Conservation (phyloP, 306 rosid species). For the Senna siamea region DNA sequence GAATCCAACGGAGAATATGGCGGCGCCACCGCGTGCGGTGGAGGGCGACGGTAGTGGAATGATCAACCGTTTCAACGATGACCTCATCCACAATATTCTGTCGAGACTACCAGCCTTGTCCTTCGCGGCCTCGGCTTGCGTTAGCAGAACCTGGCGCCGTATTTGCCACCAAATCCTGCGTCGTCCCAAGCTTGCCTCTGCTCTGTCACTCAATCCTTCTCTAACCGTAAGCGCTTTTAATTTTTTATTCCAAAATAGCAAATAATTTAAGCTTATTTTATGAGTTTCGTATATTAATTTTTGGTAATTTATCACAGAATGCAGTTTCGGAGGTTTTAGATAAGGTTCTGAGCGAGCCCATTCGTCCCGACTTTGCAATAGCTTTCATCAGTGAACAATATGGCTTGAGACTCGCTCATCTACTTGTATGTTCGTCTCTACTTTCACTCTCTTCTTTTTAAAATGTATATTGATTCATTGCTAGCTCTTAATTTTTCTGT, state of each 20-base stretch:
- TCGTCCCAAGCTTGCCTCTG: conserved; percentile 49
- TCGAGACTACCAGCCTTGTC: conserved; percentile 45
- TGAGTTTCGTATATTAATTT: too few relatives aligned
- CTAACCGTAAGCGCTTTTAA: not conserved
- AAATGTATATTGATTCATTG: too few relatives aligned
- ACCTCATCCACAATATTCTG: conserved; percentile 44
- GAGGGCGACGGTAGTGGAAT: not conserved
- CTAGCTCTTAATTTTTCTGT: not conserved
- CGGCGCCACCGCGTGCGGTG: not conserved
- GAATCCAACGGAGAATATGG: too few relatives aligned
- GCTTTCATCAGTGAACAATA: conserved; percentile 33
- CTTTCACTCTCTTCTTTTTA: not conserved
- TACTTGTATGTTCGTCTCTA: not conserved
- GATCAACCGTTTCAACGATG: conserved; percentile 26
- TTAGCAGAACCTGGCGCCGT: conserved; percentile 47
- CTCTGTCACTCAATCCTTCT: conserved; percentile 50
- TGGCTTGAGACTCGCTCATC: conserved; percentile 29
- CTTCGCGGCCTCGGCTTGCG: conserved; percentile 51
- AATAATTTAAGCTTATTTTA: too few relatives aligned
- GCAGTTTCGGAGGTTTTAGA: conserved; percentile 55
- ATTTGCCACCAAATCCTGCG: conserved; percentile 40
- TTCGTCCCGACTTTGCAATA: conserved; percentile 54
- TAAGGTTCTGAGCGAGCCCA: conserved; percentile 53
- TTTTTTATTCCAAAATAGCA: too few relatives aligned
- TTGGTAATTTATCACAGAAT: conserved; percentile 30